Base-by-base conservation (phyloP, 2,329 filamentous ascomycete genomes). In the Pseudocercospora pini-densiflorae region DNA sequence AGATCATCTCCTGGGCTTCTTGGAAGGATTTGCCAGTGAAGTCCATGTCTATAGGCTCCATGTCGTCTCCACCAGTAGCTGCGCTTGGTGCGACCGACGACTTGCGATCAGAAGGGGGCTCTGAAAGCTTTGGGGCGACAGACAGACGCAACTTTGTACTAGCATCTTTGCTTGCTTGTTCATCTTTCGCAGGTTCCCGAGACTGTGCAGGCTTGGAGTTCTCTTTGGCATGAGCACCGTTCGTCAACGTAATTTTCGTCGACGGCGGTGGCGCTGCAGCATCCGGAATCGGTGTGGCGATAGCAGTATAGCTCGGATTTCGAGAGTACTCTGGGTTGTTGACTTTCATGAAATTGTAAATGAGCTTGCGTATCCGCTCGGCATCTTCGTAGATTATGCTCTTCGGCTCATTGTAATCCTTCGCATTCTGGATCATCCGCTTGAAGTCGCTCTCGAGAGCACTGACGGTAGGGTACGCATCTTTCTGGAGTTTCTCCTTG, bases 321-420 rank as follows among this genome's bases (percentile, higher is more conserved):
- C 86, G 80, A 68, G 88, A 87, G 78, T 97, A 97, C 16, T 92
- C 92, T 14, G 93, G 93, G 73, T 97, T 97, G 72, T 90, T 86
- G 77, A 91, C 91, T 63, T 89, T 90, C 93, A 97, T 97, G 78
- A 89, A 93, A 74, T 94, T 94, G 77, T 91, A 94, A 47, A 94
- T 85, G 2, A 92, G 90, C 80, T 97, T 97, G 55, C 93, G 87
- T 54, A 97, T 87, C 58, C 92, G 88, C 79, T 97, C 93, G 8
- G 93, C 92, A 81, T 97, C 93, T 51, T 93, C 90, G 76, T 90
- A 94, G 43, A 91, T 85, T 64, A 88, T 81, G 0, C 92, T 92
- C 51, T 86, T 86, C 72, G 90, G 90, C 66, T 89, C 85, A 75
- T 94, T 94, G 80, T 88, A 95, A 62, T 92, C 89, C 78, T 97